phyloP scores from a whole-genome alignment of 1,284 basidiomycete genomes.

The Vanrija humicola region DNA sequence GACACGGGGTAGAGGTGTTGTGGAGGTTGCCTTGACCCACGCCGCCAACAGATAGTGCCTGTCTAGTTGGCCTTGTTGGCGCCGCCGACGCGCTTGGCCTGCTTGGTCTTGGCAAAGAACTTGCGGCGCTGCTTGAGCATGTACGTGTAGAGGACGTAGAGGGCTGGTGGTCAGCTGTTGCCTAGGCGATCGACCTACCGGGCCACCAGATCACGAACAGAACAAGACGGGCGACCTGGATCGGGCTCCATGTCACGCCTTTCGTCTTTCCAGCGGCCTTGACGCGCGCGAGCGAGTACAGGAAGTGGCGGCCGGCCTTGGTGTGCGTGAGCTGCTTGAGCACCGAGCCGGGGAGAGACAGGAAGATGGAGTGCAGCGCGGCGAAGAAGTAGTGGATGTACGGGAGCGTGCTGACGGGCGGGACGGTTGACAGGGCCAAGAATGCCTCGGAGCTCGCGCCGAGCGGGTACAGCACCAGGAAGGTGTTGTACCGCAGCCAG shows the following conservation, averaged over 20 bases:
- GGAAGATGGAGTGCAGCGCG: constrained; percentile 18
- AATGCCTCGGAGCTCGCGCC: constrained; percentile 88
- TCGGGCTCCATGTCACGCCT: constrained; percentile 29
- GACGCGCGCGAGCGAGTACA: constrained; percentile 32
- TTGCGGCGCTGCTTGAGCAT: constrained; percentile 82
- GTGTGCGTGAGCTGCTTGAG: constrained; percentile 23
- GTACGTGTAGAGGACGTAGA: constrained; percentile 83
- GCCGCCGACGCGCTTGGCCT: constrained; percentile 34
- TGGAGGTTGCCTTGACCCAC: no score
- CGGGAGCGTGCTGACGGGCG: constrained; percentile 51
- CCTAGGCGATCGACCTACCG: constrained; percentile 54
- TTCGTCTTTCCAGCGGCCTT: constrained; percentile 8
- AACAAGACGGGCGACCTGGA: constrained; percentile 56
- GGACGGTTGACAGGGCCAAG: constrained; percentile 74
- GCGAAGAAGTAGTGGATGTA: constrained; percentile 21
- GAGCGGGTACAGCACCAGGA: constrained; percentile 86
- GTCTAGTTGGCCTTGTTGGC: constrained; percentile 21
- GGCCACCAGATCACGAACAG: constrained; percentile 89
- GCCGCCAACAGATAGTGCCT: no score
- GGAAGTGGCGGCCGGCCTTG: constrained; percentile 24
- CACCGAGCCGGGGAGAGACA: constrained; percentile 25
- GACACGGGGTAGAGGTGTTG: no score
- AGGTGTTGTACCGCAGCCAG: constrained; percentile 73
- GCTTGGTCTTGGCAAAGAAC: constrained; percentile 58
- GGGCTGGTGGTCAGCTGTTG: constrained; percentile 51